Evolutionary conservation across 192 early-diverging fungal species (phyloP), one percentile per base, ranked within the genome.

Genomic region (Rhizophagus clarus): DNA sequence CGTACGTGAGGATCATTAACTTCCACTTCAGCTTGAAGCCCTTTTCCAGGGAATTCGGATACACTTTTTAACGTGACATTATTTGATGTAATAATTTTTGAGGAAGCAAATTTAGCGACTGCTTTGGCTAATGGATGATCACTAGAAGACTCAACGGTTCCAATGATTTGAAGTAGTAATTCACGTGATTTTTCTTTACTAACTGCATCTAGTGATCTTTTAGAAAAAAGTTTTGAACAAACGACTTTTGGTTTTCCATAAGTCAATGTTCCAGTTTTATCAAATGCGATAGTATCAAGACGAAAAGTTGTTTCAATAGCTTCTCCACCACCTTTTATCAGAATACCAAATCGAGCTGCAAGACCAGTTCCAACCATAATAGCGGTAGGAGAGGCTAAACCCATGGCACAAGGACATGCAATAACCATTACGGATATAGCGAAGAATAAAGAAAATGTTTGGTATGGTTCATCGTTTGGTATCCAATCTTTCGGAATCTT

Each of bases 251-350:
- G 94, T 40, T 91, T 92, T 37, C 95, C 85, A 20, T 80, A 82
- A 1, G 95, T 96, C 12, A 95, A 69, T 0, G 95, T 96, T 17
- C 95, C 95, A 49, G 95, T 96, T 80, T 96, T 96, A 82, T 96
- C 95, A 85, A 95, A 95, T 17, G 89, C 89, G 64, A 96, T 88
- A n/a, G 88, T 88, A 31, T 81, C 83, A 12, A 94, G 84, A 0
- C 83, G 76, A 73, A 87, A 85, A 24, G 91, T 90, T 85, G 83
- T 88, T 83, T 96, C 92, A 0, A 96, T 83, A 2, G 93, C 92
- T 2, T 87, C 85, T 14, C 95, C 95, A 71, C 94, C 95, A 11
- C 93, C 93, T 74, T 93, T 93, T 45, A 94, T 85, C 51, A 93
- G 83, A 22, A 93, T 86, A 64, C 92, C 92, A 70, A 85, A 81